Evolutionary conservation across 2,329 filamentous ascomycete species (phyloP), one percentile per base, ranked within the genome.

Genomic region (Botrytis deweyae): DNA sequence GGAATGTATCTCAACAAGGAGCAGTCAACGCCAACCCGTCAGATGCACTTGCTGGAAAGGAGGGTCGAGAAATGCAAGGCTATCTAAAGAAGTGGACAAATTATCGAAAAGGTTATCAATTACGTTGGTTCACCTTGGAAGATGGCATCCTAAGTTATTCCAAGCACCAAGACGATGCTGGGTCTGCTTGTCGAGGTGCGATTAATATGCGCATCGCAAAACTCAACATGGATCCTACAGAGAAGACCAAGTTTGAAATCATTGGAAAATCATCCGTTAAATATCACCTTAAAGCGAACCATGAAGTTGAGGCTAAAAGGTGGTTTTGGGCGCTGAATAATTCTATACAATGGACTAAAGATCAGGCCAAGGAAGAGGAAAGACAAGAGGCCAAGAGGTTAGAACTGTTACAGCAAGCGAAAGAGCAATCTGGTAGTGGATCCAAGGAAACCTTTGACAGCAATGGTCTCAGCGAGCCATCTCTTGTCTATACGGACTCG

Each of bases 291-390:
- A 98, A 97, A 83, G 96, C 96, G 0, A 99, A 99, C 80, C 96
- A 99, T 83, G 93, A 98, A 81, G 95, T 98, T 42, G 96, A 99
- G 83, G 95, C 96, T 9, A 99, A 99, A 84, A 90, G 96, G 72
- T 99, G 96, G 96, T 99, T 97, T 83, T 99, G 96, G 96, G 93
- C 96, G 0, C 86, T 99, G 76, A 99, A 99, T 84, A 99, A 99
- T 82, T 95, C 96, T 9, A 99, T 99, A 68, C 96, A 98, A 81
- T 98, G 94, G 92, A 92, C 94, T 76, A 99, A 99, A 83, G 96
- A 99, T 80, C 96, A 98, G 83, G 95, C 94, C 12, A 95, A 92
- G 78, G 94, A 97, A 82, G 95, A 98, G 79, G 92, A 95, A 80
- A 90, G 87, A 77, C 90, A 94, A 75, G 90, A 90, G 49, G 90